These are phyloP conservation scores for Jacaranda mimosifolia DNA, from an alignment of 257 asterid species.

Conservation along the genomic window DNA sequence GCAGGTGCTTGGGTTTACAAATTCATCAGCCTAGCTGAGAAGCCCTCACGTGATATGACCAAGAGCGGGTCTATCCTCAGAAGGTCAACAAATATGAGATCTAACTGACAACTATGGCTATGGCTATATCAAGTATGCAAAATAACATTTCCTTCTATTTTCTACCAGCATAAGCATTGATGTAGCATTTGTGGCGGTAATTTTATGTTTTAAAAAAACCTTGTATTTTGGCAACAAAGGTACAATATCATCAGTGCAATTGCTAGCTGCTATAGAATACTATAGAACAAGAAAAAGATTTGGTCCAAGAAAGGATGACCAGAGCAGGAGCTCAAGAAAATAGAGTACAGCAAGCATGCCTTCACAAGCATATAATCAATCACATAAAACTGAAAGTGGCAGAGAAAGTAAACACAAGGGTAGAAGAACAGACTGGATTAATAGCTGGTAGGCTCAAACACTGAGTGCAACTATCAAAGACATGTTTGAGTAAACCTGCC, in stretches of 20 bases:
- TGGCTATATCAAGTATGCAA: too few relatives aligned
- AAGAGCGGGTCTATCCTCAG: not conserved
- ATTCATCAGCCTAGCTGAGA: constrained; percentile 32
- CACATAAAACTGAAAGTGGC: too few relatives aligned
- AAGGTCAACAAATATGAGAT: not conserved
- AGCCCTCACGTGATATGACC: constrained; percentile 21
- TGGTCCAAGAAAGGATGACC: too few relatives aligned
- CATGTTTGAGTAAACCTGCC: too few relatives aligned
- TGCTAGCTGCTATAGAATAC: too few relatives aligned
- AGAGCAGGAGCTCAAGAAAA: not conserved
- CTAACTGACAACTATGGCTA: not conserved
- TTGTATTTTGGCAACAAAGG: not conserved
- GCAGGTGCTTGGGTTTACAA: constrained; percentile 53
- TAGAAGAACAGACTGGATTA: too few relatives aligned
- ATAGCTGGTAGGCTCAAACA: too few relatives aligned
- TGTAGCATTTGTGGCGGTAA: not conserved
- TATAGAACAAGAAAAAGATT: too few relatives aligned
- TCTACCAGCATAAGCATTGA: not conserved
- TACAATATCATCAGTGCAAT: not conserved
- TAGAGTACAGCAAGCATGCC: not conserved
- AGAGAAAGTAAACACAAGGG: too few relatives aligned
- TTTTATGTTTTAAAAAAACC: not conserved
- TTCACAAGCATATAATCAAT: too few relatives aligned
- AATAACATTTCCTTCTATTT: too few relatives aligned
- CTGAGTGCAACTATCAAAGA: too few relatives aligned